These are phyloP conservation scores for Globisporangium uncinulatum DNA, from an alignment of 352 stramenopile genomes.

Conservation along the genomic window DNA sequence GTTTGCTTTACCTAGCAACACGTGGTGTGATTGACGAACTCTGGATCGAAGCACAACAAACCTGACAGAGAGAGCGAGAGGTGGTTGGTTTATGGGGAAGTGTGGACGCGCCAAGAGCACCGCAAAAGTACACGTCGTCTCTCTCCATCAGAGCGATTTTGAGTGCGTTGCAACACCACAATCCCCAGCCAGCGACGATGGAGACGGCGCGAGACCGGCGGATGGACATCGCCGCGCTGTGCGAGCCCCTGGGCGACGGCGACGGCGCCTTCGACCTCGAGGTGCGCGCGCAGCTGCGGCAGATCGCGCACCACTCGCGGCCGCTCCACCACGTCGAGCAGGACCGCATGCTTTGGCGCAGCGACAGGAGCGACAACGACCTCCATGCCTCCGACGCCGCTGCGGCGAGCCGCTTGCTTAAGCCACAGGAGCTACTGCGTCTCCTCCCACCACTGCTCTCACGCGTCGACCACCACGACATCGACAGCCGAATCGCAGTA, in stretches of 20 bases:
- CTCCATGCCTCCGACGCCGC: slow-evolving; percentile 1
- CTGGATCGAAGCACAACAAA: too few species aligned
- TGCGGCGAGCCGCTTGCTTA: not conserved
- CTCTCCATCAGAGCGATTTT: too few species aligned
- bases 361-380: slow-evolving; percentile 10
- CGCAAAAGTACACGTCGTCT: too few species aligned
- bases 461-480: not conserved
- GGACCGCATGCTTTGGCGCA: slow-evolving; percentile 13
- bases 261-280: slow-evolving; percentile 4
- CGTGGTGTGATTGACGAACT: too few species aligned
- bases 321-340: slow-evolving; percentile 11
- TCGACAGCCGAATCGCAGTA: slow-evolving; percentile 6
- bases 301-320: slow-evolving; percentile 11
- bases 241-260: not conserved
- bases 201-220: slow-evolving; percentile 6
- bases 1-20: too few species aligned
- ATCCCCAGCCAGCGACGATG: slow-evolving; percentile 4
- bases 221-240: slow-evolving; percentile 13
- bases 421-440: not conserved
- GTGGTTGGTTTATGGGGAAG: too few species aligned
- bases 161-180: too few species aligned
- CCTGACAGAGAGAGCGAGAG: too few species aligned
- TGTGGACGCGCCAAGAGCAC: too few species aligned
- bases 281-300: slow-evolving; percentile 7
- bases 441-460: not conserved